Evolutionary conservation across 345 rosid genomes (phyloP).

Genomic region (Luvunga scandens): DNA sequence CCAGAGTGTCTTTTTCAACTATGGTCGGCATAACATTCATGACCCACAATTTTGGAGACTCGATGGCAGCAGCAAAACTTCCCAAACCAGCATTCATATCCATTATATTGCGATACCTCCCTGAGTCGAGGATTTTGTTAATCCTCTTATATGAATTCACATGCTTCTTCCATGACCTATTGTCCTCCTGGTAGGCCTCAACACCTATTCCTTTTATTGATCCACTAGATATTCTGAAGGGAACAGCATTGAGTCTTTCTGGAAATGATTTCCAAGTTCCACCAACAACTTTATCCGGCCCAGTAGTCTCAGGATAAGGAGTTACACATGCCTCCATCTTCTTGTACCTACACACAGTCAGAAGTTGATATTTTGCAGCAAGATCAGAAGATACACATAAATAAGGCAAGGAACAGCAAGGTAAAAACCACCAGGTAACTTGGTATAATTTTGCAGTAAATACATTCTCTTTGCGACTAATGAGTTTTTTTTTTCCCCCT

Average conservation of each 20-base stretch:
- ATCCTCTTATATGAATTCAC: conserved; percentile 50
- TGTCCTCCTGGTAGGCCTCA: conserved; percentile 49
- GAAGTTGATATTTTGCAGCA: conserved; percentile 4
- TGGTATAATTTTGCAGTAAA: not conserved
- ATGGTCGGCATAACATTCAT: conserved; percentile 76
- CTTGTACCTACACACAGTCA: conserved; percentile 44
- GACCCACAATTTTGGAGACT: conserved; percentile 63
- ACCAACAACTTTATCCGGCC: conserved; percentile 37
- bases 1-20: conserved; percentile 55
- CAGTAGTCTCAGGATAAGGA: conserved; percentile 51
- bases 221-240: conserved; percentile 54
- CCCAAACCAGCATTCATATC: conserved; percentile 82
- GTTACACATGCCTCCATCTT: conserved; percentile 67
- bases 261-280: conserved; percentile 52
- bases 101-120: conserved; percentile 67
- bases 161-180: conserved; percentile 54
- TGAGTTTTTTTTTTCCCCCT: not conserved
- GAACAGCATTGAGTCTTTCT: conserved; percentile 51
- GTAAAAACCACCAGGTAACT: too few relatives aligned
- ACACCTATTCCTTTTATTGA: conserved; percentile 41
- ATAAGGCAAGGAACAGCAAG: not conserved
- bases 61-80: conserved; percentile 67
- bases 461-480: not conserved
- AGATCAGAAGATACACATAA: not conserved
- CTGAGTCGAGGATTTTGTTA: conserved; percentile 49